phyloP scores from a whole-genome alignment of 164 flowering plant species.

The Euptelea pleiosperma region DNA sequence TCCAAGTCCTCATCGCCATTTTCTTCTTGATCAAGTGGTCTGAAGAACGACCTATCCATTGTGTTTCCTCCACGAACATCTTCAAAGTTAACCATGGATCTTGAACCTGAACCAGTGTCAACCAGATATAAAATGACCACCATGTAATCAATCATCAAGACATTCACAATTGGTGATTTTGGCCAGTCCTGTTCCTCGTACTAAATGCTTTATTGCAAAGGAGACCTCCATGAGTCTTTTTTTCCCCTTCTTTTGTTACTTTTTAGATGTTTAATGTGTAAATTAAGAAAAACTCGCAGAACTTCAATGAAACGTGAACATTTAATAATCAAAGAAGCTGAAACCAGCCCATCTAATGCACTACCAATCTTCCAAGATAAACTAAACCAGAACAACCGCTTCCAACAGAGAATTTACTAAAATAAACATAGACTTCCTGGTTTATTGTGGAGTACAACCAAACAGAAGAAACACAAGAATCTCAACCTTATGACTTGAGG shows the following conservation, averaged over 20 bases:
- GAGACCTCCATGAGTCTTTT: not conserved
- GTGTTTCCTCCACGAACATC: slow-evolving; percentile 31
- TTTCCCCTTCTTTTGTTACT: not conserved
- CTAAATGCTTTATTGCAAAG: slow-evolving; percentile 6
- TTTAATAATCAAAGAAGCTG: not conserved
- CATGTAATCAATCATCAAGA: not conserved
- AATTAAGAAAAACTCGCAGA: slow-evolving; percentile 1
- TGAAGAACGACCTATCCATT: slow-evolving; percentile 37
- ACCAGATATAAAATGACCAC: slow-evolving; percentile 3
- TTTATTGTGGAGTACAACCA: not conserved
- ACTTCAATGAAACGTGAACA: not conserved
- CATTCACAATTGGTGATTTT: not conserved
- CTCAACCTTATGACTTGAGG: too few species aligned
- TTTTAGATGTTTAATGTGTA: slow-evolving; percentile 5
- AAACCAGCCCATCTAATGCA: slow-evolving; percentile 2
- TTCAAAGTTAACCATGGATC: slow-evolving; percentile 60
- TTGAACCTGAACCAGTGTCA: slow-evolving; percentile 42
- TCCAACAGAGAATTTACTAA: not conserved
- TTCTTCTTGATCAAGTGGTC: slow-evolving; percentile 49
- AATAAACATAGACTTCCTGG: not conserved
- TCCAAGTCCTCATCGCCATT: slow-evolving; percentile 61
- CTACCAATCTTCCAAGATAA: not conserved
- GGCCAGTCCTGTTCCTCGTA: not conserved
- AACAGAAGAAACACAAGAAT: too few species aligned
- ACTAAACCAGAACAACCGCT: not conserved